These are phyloP conservation scores for Sphaerulina musiva DNA, from an alignment of 2,329 filamentous ascomycete genomes.

Conservation along the genomic window DNA sequence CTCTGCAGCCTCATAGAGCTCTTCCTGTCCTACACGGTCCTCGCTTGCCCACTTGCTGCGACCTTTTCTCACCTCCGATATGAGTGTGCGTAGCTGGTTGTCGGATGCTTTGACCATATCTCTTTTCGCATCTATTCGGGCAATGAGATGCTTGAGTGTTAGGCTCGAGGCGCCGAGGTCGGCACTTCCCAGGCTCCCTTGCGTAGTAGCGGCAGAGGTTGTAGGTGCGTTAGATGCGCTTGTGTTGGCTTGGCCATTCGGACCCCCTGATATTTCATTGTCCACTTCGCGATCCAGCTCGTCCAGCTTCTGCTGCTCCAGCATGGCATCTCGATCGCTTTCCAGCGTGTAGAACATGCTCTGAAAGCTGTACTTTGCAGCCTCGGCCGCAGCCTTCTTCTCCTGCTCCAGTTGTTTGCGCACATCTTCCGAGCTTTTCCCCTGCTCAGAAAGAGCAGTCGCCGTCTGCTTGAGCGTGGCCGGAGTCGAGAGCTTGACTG, in stretches of 20 bases:
- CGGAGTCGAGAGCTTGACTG: constrained; percentile 54
- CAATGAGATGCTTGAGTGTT: constrained; percentile 93
- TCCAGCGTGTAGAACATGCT: constrained; percentile 93
- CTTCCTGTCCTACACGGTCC: constrained; percentile 94
- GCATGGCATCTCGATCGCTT: constrained; percentile 90
- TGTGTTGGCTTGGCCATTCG: constrained; percentile 45
- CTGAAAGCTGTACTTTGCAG: constrained; percentile 83
- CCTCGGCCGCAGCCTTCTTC: constrained; percentile 82
- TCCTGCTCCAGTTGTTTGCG: constrained; percentile 90
- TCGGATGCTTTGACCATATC: constrained; percentile 86
- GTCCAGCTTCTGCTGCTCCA: constrained; percentile 94
- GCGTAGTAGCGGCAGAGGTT: constrained; percentile 55
- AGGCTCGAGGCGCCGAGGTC: constrained; percentile 94
- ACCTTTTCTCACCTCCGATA: constrained; percentile 97
- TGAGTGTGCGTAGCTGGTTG: constrained; percentile 80
- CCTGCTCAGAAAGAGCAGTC: constrained; percentile 47
- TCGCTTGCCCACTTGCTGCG: constrained; percentile 98
- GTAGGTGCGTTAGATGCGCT: constrained; percentile 44
- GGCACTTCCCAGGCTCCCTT: constrained; percentile 84
- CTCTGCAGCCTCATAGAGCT: constrained; percentile 92
- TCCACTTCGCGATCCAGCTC: constrained; percentile 95
- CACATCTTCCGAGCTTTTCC: constrained; percentile 75
- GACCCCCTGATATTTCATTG: constrained; percentile 73
- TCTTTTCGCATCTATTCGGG: constrained; percentile 87
- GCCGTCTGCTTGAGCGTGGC: constrained; percentile 41